Base-by-base conservation (phyloP, 306 rosid genomes). In the Begonia peltatifolia region DNA sequence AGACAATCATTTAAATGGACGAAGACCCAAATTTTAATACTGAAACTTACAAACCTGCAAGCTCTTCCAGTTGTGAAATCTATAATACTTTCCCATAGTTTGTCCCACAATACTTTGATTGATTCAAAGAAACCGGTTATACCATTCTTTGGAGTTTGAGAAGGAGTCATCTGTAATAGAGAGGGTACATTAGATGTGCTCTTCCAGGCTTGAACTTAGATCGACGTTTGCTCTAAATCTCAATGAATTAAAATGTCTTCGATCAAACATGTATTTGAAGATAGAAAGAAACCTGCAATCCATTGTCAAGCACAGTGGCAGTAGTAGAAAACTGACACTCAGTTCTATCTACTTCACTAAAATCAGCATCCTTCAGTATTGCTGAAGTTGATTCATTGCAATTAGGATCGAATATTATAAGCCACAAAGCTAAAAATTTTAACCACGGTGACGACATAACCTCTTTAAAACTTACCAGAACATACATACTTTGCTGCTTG, bases 291-390 rank as follows among this genome's bases (percentile, higher is more conserved):
- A 83, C 94, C 94, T 83, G 77, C 49, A 95, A 59, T 70, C 95
- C 97, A 63, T 85, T 90, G 67, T 85, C 94, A 56, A 89, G 81
- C 53, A 80, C 73, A 55, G 95, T 89, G 58, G 87, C 68, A 2
- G 79, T 80, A 1, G 95, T 89, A 56, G 90, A 55, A 78, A 89
- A 89, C 66, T 85, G 94, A 79, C 97, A 89, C 59, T 85, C 95
- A 9, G 94, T 95, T 78, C 87, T 78, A 62, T 89, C 97, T 43
- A 78, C 87, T 80, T 89, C 90, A 63, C 61, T 58, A 64, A 78
- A 89, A 71, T 80, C 84, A 58, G 97, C 82, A 67, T 89, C 94
- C 79, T 85, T 85, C 11, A 89, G 79, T 64, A 89, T 82, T 62
- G 94, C 97, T 85, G 78, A 74, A 76, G 36, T 59, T 15, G 35